phyloP scores from a whole-genome alignment of 495 filamentous ascomycete species.

The Neurospora cerealis region DNA sequence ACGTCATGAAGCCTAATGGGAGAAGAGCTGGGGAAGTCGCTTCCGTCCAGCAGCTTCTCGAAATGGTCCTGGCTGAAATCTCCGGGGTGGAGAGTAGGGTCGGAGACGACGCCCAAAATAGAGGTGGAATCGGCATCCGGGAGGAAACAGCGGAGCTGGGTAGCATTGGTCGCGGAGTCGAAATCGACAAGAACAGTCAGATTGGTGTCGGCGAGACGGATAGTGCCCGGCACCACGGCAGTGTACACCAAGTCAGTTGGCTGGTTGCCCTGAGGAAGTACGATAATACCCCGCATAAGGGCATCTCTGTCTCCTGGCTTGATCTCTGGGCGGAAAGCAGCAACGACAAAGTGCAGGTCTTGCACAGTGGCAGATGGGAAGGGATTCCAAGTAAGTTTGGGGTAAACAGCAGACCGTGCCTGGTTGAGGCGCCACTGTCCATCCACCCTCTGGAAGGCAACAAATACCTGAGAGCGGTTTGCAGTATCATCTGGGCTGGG shows the following conservation, averaged over 20 bases:
- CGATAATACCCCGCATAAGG: not conserved
- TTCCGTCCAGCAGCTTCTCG: not conserved
- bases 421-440: not conserved
- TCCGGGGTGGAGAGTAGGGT: not conserved
- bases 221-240: not conserved
- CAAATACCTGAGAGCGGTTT: not conserved
- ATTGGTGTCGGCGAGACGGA: not conserved
- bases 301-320: not conserved
- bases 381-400: not conserved
- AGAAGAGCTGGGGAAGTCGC: not conserved
- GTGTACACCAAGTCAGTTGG: not conserved
- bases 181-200: not conserved
- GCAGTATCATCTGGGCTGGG: not conserved
- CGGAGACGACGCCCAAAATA: not conserved
- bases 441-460: not conserved
- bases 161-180: not conserved
- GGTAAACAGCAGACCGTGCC: not conserved
- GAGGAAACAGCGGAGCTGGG: not conserved
- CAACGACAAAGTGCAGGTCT: not conserved
- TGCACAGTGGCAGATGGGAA: not conserved
- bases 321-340: not conserved
- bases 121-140: not conserved
- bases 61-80: not conserved
- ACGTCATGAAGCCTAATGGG: not conserved
- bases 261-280: not conserved